Evolutionary conservation across 352 stramenopile genomes (phyloP), one percentile per base, ranked within the genome.

Genomic region (Nothophytophthora sp.): DNA sequence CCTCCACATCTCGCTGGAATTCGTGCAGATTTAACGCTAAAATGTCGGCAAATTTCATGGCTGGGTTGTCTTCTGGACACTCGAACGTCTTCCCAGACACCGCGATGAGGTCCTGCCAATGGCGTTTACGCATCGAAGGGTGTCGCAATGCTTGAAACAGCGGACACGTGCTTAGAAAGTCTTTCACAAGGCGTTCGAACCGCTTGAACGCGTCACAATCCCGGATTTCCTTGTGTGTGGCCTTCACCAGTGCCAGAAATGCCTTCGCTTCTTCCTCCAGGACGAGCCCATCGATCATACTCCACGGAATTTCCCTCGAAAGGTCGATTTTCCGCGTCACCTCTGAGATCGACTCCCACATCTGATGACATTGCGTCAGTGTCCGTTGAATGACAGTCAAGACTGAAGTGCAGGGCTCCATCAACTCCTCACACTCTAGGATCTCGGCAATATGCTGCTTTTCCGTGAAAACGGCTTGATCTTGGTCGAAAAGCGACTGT

Each of bases 211-310:
- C 86, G 50, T 95, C 85, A 48, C 74, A 97, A 43, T 96, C 96
- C 8, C 89, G 81, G 24, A 96, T 93, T 11, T 84, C 75, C 57
- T 97, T 97, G 57, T 75, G 73, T 0, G 91, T 83, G 11, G 78
- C 72, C 59, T 99, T 99, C 8, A 97, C 85, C 9, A 97, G 79
- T 34, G 57, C 63, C 48, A 90, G 54, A 39, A 94, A 90, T 6
- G 55, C 44, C 59, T 98, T 98, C 10, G 86, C 86, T 51, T 96
- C 92, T 63, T 98, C 95, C 56, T 99, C 96, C 9, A 99, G 58
- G 18, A 93, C 76, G 23, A 97, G 72, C 3, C 90, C 78, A 50
- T 97, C 84, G 13, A 98, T 77, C 69, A 97, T 82, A 30, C 66
- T 76, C 96, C 96, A 99, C 24, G 96, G 78, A 49, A 97, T 75